Evolutionary conservation across 164 flowering plant genomes (phyloP).

Genomic region (Berberis thunbergii): DNA sequence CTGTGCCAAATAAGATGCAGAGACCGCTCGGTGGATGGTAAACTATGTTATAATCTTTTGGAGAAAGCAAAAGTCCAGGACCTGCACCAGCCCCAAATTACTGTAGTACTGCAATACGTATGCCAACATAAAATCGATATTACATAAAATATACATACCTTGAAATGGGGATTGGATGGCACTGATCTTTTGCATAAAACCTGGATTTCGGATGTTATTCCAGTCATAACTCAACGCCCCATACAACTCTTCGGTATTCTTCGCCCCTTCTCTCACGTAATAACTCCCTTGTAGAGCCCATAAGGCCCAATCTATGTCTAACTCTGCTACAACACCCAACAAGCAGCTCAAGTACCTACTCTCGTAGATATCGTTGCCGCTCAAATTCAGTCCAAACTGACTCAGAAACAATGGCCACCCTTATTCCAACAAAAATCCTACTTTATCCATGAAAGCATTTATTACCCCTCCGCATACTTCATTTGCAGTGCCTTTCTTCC

Average conservation of each 20-base stretch:
- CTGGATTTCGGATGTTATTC: slow-evolving; percentile 40
- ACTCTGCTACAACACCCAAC: slow-evolving; percentile 51
- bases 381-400: slow-evolving; percentile 67
- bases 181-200: slow-evolving; percentile 35
- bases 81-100: slow-evolving; percentile 31
- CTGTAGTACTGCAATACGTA: not conserved
- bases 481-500: slow-evolving; percentile 51
- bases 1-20: slow-evolving; percentile 28
- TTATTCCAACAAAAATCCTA: slow-evolving; percentile 43
- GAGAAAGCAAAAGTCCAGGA: slow-evolving; percentile 39
- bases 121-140: not conserved
- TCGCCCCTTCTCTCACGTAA: slow-evolving; percentile 50
- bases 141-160: slow-evolving; percentile 25
- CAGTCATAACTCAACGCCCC: slow-evolving; percentile 55
- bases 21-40: slow-evolving; percentile 69
- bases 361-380: slow-evolving; percentile 61
- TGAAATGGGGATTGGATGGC: slow-evolving; percentile 23
- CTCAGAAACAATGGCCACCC: slow-evolving; percentile 72
- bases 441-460: slow-evolving; percentile 24
- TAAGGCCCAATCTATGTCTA: slow-evolving; percentile 70
- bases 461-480: slow-evolving; percentile 50
- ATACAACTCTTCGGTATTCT: slow-evolving; percentile 46
- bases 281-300: slow-evolving; percentile 79
- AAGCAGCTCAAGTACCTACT: slow-evolving; percentile 71
- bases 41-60: slow-evolving; percentile 33